A percentile compares a stretch with the other conserved stretches of the same genome.
phyloP scores from a whole-genome alignment of 352 stramenopile genomes.

The Thalassiosira mediterranea region DNA sequence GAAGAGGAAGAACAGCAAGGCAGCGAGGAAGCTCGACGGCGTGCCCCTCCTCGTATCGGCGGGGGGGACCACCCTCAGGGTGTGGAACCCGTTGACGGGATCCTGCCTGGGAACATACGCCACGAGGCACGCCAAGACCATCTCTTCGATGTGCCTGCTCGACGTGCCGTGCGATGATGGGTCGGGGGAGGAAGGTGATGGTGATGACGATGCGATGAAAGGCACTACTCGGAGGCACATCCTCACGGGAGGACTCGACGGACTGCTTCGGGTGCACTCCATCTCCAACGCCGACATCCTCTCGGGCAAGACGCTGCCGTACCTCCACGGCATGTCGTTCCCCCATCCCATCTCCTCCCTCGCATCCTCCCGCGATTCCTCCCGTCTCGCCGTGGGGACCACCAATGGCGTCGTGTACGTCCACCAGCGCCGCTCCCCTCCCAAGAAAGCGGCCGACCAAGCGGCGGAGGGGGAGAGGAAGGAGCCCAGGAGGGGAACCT shows the following conservation, averaged over 20 bases:
- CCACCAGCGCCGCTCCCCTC: constrained; percentile 54
- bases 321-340: constrained; percentile 71
- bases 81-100: constrained; percentile 76
- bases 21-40: constrained; percentile 34
- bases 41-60: constrained; percentile 67
- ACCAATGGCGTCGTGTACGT: constrained; percentile 64
- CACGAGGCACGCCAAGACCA: constrained; percentile 80
- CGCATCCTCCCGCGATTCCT: constrained; percentile 47
- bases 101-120: constrained; percentile 53
- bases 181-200: constrained; percentile 45
- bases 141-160: constrained; percentile 65
- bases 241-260: constrained; percentile 71
- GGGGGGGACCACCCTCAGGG: constrained; percentile 72
- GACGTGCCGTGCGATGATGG: constrained; percentile 40
- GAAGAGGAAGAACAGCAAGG: no score
- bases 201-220: constrained; percentile 27
- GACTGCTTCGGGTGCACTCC: constrained; percentile 72
- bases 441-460: constrained; percentile 27
- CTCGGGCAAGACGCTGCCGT: constrained; percentile 41
- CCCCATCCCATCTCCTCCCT: constrained; percentile 65
- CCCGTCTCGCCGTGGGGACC: constrained; percentile 74
- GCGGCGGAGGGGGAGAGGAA: constrained; percentile 7
- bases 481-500: constrained; percentile 69
- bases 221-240: constrained; percentile 67
- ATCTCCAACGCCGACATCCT: constrained; percentile 40